Conservation (phyloP, 1,284 basidiomycete species). For the Trichosporon coremiiforme region DNA sequence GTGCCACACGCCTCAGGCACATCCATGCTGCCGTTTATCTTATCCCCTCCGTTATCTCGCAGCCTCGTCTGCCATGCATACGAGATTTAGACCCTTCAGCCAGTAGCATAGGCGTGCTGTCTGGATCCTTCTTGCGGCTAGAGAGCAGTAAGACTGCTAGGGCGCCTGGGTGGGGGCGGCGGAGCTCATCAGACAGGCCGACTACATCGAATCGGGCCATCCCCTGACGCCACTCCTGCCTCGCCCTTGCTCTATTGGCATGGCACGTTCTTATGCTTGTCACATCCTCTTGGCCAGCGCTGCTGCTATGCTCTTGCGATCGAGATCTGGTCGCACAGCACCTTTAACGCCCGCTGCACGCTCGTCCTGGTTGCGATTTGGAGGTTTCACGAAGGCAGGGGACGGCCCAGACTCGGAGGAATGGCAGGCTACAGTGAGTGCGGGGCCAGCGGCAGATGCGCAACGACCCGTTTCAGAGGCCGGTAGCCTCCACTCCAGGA, state of each 20-base stretch:
- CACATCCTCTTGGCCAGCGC: background rate
- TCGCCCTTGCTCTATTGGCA: background rate
- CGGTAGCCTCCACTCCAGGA: background rate
- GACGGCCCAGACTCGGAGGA: too few species aligned
- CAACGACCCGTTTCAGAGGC: background rate
- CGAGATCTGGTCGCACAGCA: background rate
- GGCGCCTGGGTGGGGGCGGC: background rate
- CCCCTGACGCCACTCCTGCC: conserved; percentile 14
- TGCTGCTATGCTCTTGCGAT: background rate
- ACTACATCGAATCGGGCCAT: conserved; percentile 1
- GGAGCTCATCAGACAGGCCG: background rate
- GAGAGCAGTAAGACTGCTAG: background rate
- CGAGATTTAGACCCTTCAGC: background rate
- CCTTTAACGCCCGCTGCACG: background rate
- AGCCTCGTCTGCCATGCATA: background rate
- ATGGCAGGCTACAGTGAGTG: background rate
- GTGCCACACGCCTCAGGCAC: background rate
- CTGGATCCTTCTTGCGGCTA: background rate
- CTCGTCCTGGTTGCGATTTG: background rate
- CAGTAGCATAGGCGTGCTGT: background rate
- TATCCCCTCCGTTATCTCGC: background rate
- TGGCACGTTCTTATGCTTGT: background rate
- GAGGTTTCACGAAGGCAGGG: background rate
- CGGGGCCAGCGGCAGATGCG: background rate
- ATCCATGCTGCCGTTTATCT: background rate